Evolutionary conservation across 2,329 filamentous ascomycete species (phyloP).

Genomic region (Aspergillus thermomutatus): DNA sequence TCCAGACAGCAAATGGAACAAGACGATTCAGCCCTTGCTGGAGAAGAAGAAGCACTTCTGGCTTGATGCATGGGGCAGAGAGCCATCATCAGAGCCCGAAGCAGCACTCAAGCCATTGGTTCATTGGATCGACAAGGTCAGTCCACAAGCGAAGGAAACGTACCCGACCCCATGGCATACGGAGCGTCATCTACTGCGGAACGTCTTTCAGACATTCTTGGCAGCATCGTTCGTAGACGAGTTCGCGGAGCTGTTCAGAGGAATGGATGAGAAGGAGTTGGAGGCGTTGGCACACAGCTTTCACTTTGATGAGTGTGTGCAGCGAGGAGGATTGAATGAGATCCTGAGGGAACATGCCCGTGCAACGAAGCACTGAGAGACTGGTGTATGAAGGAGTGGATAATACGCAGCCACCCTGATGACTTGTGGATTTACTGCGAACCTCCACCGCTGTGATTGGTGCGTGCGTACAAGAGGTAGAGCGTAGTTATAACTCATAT

Average conservation of each 20-base stretch:
- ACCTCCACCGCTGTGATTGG: background rate
- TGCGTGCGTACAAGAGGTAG: background rate
- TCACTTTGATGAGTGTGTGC: slow-evolving; percentile 52
- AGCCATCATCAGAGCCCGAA: slow-evolving; percentile 42
- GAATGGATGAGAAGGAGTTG: slow-evolving; percentile 50
- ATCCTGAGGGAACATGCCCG: slow-evolving; percentile 47
- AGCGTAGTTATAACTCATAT: background rate
- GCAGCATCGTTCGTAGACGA: slow-evolving; percentile 53
- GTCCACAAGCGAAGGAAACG: slow-evolving; percentile 38
- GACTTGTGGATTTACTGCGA: background rate
- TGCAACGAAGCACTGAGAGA: background rate
- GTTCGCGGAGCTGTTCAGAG: slow-evolving; percentile 54
- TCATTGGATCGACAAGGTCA: slow-evolving; percentile 43
- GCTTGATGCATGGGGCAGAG: slow-evolving; percentile 55
- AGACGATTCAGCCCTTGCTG: slow-evolving; percentile 50
- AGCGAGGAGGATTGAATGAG: slow-evolving; percentile 51
- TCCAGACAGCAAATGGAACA: slow-evolving; percentile 49
- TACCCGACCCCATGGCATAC: slow-evolving; percentile 52
- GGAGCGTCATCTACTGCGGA: slow-evolving; percentile 47
- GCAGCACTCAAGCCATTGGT: slow-evolving; percentile 44
- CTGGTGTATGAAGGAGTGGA: background rate
- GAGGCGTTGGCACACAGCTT: slow-evolving; percentile 56
- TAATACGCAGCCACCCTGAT: too few relatives aligned
- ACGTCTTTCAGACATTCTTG: slow-evolving; percentile 49
- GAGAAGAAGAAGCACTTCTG: slow-evolving; percentile 54